These are phyloP conservation scores for Spathaspora hagerdaliae DNA, from an alignment of 805 yeast genomes.

Conservation along the genomic window DNA sequence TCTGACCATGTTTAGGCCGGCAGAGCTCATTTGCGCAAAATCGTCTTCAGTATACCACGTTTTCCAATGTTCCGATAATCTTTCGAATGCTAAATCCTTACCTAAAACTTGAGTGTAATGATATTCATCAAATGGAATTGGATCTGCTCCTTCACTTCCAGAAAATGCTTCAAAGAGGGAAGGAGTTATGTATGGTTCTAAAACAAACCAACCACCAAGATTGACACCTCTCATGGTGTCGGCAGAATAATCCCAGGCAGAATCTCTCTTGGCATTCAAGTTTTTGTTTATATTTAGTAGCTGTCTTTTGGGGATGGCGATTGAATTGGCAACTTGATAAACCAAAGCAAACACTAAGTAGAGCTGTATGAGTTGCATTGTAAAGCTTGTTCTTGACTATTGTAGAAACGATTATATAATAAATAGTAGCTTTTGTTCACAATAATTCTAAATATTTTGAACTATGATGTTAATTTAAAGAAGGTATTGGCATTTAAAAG, in stretches of 20 bases:
- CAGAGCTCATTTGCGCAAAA: conserved; percentile 50
- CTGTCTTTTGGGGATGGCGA: no score
- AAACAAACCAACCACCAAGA: conserved; percentile 85
- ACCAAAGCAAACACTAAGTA: no score
- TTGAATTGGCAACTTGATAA: no score
- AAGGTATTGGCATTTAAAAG: no score
- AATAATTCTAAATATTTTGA: no score
- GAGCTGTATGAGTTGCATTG: no score
- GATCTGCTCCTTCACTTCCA: conserved; percentile 19
- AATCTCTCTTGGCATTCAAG: conserved; percentile 11
- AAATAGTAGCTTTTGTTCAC: no score
- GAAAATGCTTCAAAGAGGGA: conserved; percentile 56
- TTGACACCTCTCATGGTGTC: conserved; percentile 61
- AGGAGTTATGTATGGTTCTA: conserved; percentile 85
- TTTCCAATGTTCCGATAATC: conserved; percentile 69
- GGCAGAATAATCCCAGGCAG: conserved; percentile 27
- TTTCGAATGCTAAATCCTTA: conserved; percentile 44
- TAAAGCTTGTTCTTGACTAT: no score
- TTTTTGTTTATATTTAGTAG: no score
- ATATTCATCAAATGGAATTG: conserved; percentile 78
- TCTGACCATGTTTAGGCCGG: conserved; percentile 79
- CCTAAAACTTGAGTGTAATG: conserved; percentile 62
- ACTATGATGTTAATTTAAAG: no score
- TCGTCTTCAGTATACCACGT: conserved; percentile 76
- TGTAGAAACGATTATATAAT: no score